Evolutionary conservation across 371 early-diverging fungal species (phyloP).

Genomic region (Sporodiniella umbellata): DNA sequence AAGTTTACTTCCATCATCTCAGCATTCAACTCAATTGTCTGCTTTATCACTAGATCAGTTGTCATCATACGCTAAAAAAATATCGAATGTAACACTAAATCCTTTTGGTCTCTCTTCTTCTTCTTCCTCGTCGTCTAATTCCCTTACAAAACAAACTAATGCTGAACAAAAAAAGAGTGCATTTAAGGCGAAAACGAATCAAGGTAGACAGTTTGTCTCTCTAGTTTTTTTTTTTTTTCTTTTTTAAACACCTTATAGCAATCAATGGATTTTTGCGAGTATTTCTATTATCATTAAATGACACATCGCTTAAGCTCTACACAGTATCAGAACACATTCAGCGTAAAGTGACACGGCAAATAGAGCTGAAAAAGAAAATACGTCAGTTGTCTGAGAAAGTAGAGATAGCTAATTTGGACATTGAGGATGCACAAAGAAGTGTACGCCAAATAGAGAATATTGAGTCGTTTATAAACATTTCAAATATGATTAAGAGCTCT

Average conservation of each 20-base stretch:
- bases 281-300: conserved; percentile 28
- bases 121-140: conserved; percentile 1
- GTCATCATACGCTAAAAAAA: conserved; percentile 26
- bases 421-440: conserved; percentile 29
- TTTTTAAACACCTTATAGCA: conserved; percentile 2
- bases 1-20: neutral
- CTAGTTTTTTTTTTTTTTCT: neutral
- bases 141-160: neutral
- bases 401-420: conserved; percentile 27
- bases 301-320: conserved; percentile 31
- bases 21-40: conserved; percentile 4
- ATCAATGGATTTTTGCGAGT: conserved; percentile 9
- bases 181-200: conserved; percentile 4
- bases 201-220: conserved; percentile 1
- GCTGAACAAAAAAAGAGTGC: conserved; percentile 12
- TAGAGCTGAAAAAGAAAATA: conserved; percentile 20
- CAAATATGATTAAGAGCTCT: conserved; percentile 29
- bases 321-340: conserved; percentile 38
- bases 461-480: conserved; percentile 30
- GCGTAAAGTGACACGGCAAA: conserved; percentile 32
- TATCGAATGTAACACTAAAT: conserved; percentile 22
- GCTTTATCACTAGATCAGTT: conserved; percentile 29
- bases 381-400: conserved; percentile 10
- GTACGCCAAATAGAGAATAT: conserved; percentile 28
- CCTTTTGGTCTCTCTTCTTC: conserved; percentile 9